Percentiles rank a stretch among this genome's conserved stretches.
phyloP scores from a whole-genome alignment of 305 asterid species.

The Fraxinus nigra region DNA sequence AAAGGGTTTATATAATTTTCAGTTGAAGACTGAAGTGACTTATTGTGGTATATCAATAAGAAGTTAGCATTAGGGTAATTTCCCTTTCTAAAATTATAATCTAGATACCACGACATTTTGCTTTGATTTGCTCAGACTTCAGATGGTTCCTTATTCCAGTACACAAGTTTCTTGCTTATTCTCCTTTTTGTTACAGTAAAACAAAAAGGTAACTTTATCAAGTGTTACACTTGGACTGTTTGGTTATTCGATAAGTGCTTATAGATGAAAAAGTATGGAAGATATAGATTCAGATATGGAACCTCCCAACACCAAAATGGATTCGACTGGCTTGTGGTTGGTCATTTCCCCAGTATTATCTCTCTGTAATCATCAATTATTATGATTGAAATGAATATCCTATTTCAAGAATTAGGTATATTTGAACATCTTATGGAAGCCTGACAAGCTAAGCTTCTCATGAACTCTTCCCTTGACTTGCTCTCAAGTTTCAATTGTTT shows the following conservation, averaged over 20 bases:
- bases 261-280: not conserved
- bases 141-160: not conserved
- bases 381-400: not conserved
- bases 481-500: not conserved
- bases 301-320: slow-evolving; percentile 1
- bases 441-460: not conserved
- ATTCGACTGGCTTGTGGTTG: not conserved
- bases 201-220: not conserved
- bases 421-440: not conserved
- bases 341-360: not conserved
- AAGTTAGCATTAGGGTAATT: not conserved
- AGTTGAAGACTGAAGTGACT: not conserved
- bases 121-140: not conserved
- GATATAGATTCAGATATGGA: not conserved
- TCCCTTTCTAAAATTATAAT: slow-evolving; percentile 4
- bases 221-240: not conserved
- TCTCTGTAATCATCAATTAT: not conserved
- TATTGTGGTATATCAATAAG: not conserved
- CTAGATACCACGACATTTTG: not conserved
- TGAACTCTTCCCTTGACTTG: not conserved
- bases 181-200: not conserved
- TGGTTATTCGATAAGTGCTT: not conserved
- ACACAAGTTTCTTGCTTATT: not conserved
- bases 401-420: not conserved
- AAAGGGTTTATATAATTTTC: not conserved